Percentiles rank a stretch among this genome's conserved stretches.
Conservation (phyloP, 108 stramenopile species). For the Nannochloropsis gaditana region DNA sequence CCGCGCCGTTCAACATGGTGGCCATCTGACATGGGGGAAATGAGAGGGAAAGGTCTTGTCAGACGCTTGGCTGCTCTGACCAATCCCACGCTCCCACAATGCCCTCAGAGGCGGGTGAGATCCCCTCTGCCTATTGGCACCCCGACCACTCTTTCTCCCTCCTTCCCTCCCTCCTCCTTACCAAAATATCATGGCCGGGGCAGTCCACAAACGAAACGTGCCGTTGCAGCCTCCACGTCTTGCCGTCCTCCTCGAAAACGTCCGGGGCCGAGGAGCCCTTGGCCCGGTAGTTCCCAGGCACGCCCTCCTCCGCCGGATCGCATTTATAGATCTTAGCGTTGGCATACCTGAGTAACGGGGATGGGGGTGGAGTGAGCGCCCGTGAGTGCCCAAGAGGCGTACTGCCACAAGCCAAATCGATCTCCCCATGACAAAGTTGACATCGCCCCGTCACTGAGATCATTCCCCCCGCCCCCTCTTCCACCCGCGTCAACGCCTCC, state of each 20-base stretch:
- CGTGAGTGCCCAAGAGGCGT: no score
- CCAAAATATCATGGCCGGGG: slow-evolving; percentile 99
- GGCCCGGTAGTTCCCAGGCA: slow-evolving; percentile 64
- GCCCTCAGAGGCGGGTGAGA: no score
- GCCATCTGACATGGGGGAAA: slow-evolving; percentile 67
- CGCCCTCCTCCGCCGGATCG: slow-evolving; percentile 56
- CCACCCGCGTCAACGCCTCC: no score
- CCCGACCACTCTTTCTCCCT: neutral
- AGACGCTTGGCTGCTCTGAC: neutral
- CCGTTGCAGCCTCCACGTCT: slow-evolving; percentile 80
- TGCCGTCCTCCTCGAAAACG: slow-evolving; percentile 75
- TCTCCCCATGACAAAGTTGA: no score
- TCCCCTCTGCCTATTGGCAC: neutral
- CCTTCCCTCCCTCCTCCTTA: neutral
- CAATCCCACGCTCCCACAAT: no score
- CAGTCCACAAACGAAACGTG: slow-evolving; percentile 99
- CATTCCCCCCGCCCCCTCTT: no score
- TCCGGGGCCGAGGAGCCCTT: slow-evolving; percentile 81
- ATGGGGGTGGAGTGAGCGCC: neutral
- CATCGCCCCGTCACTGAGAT: no score
- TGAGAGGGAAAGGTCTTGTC: neutral
- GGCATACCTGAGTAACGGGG: slow-evolving; percentile 72
- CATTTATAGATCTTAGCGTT: slow-evolving; percentile 98
- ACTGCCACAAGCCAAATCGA: no score
- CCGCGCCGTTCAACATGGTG: slow-evolving; percentile 99